Evolutionary conservation across 352 stramenopile species (phyloP).

Genomic region (Thalassiosira hispida): DNA sequence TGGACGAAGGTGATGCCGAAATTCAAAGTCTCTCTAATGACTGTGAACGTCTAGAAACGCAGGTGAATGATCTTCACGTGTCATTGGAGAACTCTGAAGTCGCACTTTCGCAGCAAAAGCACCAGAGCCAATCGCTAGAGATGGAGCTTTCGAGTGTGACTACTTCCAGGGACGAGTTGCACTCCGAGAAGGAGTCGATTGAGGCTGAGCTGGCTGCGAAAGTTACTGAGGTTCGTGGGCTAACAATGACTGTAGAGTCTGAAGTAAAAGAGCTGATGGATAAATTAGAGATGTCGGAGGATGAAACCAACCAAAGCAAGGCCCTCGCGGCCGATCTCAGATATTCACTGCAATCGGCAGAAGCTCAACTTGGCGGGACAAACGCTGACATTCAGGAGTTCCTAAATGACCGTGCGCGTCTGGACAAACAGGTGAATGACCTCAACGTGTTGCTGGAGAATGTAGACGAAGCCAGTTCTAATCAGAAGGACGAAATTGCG

Average conservation of each 20-base stretch:
- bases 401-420: slow-evolving; percentile 1
- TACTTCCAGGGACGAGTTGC: slow-evolving; percentile 7
- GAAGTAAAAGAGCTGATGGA: slow-evolving; percentile 15
- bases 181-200: slow-evolving; percentile 2
- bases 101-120: neutral
- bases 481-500: slow-evolving; percentile 7
- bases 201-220: neutral
- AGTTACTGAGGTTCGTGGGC: no score
- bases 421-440: slow-evolving; percentile 19
- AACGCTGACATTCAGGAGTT: slow-evolving; percentile 27
- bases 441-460: slow-evolving; percentile 31
- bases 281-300: neutral
- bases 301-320: slow-evolving; percentile 12
- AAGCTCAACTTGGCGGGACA: slow-evolving; percentile 19
- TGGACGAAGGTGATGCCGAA: slow-evolving; percentile 44
- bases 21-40: slow-evolving; percentile 30
- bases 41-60: slow-evolving; percentile 19
- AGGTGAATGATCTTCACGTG: slow-evolving; percentile 25
- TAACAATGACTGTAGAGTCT: no score
- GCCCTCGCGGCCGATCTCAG: slow-evolving; percentile 22
- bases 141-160: neutral
- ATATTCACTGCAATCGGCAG: slow-evolving; percentile 23
- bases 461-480: neutral
- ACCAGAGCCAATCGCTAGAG: neutral
- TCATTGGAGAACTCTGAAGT: neutral